Conservation (phyloP, 306 rosid species). For the Rosa chinensis region DNA sequence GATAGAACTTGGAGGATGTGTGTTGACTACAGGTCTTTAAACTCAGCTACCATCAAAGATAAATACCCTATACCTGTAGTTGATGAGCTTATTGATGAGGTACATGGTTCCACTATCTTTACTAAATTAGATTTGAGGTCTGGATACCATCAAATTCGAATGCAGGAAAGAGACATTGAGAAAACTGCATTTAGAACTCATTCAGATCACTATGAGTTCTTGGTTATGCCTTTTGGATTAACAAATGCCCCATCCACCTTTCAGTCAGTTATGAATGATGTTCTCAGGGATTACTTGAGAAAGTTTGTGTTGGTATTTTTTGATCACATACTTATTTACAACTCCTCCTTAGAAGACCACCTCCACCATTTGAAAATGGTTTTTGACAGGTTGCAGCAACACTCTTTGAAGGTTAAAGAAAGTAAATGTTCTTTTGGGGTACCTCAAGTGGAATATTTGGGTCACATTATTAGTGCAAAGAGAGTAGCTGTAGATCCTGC, state of each 20-base stretch:
- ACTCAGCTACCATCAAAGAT: background rate
- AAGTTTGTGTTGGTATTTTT: background rate
- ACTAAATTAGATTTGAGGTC: background rate
- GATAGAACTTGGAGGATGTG: too few relatives aligned
- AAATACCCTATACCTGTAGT: background rate
- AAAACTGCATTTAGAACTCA: background rate
- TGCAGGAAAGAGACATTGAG: accelerated
- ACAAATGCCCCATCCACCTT: background rate
- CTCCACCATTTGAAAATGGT: background rate
- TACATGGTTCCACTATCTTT: accelerated
- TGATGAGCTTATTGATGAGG: background rate
- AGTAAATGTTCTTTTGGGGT: background rate
- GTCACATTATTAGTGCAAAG: background rate
- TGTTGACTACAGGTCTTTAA: too few relatives aligned
- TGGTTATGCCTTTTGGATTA: background rate
- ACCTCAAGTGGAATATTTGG: background rate
- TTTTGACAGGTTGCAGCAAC: accelerated
- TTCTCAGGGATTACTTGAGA: accelerated
- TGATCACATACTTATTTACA: background rate
- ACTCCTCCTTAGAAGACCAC: background rate
- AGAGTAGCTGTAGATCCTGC: background rate
- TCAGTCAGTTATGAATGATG: background rate
- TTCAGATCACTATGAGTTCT: background rate
- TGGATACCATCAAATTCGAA: background rate
- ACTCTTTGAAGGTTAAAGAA: background rate